Evolutionary conservation across 2,329 filamentous ascomycete species (phyloP), one percentile per base, ranked within the genome.

Genomic region (Phyllosticta citribraziliensis): DNA sequence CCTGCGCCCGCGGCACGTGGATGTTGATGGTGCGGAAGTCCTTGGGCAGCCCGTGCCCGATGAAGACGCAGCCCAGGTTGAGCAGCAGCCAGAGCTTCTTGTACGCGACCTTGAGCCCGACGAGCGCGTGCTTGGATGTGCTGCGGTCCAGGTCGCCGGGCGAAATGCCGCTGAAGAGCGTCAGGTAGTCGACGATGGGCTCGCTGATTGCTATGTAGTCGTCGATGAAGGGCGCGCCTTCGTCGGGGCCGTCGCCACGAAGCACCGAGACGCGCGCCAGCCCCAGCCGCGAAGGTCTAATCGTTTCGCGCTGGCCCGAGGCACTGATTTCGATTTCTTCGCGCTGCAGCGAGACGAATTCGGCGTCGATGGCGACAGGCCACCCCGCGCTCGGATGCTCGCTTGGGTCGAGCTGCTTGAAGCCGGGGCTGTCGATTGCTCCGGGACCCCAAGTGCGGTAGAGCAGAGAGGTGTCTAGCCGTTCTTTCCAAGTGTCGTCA

Each of bases 21-120:
- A 99, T 97, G 73, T 99, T 99, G 75, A 96, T 96, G 61, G 96
- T 96, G 58, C 94, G 90, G 76, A 99, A 97, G 74, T 99, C 94
- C 67, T 94, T 93, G 66, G 90, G 90, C 52, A 99, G 80, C 3
- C 93, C 93, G 70, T 99, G 94, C 2, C 94, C 94, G 5, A 99
- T 83, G 72, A 99, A 99, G 64, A 89, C 85, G 75, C 91, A 96
- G 55, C 94, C 94, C 0, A 97, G 81, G 70, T 99, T 99, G 33
- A 99, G 83, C 19, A 99, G 81, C 17, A 97, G 84, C 95, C 95
- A 99, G 30, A 99, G 85, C 73, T 97, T 97, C 76, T 99, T 99
- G 80, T 97, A 99, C 1, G 90, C 92, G 62, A 89, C 84, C 72
- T 99, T 99, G 51, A 97, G 81, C 1, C 88, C 83, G 9, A 97